A percentile compares a stretch with the other conserved stretches of the same genome.
Conservation (phyloP, 139 green algal species). For the Parachlorella kessleri region DNA sequence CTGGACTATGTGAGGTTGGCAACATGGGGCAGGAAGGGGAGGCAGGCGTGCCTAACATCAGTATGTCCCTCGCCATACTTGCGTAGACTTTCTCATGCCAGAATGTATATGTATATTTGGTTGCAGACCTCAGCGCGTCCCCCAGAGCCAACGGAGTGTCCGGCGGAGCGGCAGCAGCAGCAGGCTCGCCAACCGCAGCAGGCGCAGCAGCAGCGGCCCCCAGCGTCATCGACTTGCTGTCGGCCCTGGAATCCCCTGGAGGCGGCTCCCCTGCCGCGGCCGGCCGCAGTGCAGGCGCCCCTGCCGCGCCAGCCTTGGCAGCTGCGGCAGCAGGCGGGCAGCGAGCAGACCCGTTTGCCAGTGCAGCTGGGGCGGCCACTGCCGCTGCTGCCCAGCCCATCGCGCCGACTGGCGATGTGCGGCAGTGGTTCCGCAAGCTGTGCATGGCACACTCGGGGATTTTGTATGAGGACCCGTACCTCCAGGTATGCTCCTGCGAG, state of each 20-base stretch:
- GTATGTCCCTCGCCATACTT: no score
- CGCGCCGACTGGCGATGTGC: conserved; percentile 56
- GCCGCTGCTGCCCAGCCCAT: conserved; percentile 25
- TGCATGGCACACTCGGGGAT: conserved; percentile 68
- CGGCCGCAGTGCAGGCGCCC: background rate
- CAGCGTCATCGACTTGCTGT: conserved; percentile 35
- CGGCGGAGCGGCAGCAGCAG: background rate
- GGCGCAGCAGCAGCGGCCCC: background rate
- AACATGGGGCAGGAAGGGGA: no score
- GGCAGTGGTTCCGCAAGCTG: conserved; percentile 68
- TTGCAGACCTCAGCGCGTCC: conserved; percentile 14
- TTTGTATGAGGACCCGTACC: conserved; percentile 93
- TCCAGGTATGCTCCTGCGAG: no score
- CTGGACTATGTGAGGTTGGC: no score
- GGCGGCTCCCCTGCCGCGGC: background rate
- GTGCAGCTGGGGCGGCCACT: conserved; percentile 12
- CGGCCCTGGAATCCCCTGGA: background rate
- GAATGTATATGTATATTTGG: no score
- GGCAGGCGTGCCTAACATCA: no score
- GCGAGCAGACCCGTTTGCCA: conserved; percentile 17
- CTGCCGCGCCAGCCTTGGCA: background rate
- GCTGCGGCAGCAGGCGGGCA: conserved; percentile 6
- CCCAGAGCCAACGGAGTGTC: background rate
- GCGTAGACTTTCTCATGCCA: no score
- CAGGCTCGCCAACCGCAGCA: background rate